Base-by-base conservation (phyloP, 75 land plant species). In the Selaginella moellendorffii region DNA sequence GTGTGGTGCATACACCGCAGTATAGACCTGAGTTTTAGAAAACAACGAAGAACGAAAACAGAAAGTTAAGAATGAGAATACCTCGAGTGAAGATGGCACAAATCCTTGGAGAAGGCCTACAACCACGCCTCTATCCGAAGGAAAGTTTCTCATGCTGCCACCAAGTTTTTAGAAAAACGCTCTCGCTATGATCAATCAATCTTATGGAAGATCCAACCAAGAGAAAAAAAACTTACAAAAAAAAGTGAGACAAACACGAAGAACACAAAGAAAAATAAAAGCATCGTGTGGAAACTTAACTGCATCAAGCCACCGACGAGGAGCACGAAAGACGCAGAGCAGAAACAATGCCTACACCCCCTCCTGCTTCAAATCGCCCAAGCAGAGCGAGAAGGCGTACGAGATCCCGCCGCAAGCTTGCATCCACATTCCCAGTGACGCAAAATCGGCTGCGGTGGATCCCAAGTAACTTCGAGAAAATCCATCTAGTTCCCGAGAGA, bases 41-140 rank as follows among this genome's bases (percentile, higher is more conserved):
- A n/a, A n/a, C n/a, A n/a, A n/a, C n/a, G n/a, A n/a, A n/a, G n/a
- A n/a, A n/a, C n/a, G n/a, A n/a, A n/a, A n/a, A n/a, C n/a, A n/a
- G n/a, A n/a, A n/a, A n/a, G n/a, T n/a, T n/a, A n/a, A n/a, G n/a
- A n/a, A n/a, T n/a, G n/a, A n/a, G n/a, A n/a, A n/a, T n/a, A 9
- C 88, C 26, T 53, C 72, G 81, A 22, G 97, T 85, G 63, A 68
- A 88, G 27, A 91, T 82, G 28, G 89, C 86, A 23, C 80, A 66
- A 82, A 91, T 21, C 95, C 97, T 73, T 91, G 87, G 21, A 91
- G 84, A 61, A 91, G 71, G 24, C 97, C 97, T 31, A 93, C 88
- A 61, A 91, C 77, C 12, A 82, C 78, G n/a, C 97, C 97, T 28
- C 97, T 70, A 29, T 79, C 79, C 28, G 76, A 76, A 62, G 95